Conservation (phyloP, 306 rosid genomes). For the Cucurbita maxima region DNA sequence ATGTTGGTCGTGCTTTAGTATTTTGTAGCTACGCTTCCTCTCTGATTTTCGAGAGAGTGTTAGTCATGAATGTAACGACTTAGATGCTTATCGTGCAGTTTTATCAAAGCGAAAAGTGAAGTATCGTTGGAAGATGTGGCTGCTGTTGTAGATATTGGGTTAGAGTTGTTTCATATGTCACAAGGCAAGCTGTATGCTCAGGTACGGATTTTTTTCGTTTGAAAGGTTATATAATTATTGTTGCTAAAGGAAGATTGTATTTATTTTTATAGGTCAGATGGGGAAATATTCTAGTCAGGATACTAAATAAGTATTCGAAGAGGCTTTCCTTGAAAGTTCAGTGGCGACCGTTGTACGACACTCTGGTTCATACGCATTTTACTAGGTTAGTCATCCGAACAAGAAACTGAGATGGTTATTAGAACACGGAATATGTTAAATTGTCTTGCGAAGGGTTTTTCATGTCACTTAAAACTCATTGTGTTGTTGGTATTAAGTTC, state of each 20-base stretch:
- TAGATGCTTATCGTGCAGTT: constrained; percentile 33
- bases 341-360: constrained; percentile 86
- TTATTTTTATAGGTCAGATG: constrained; percentile 82
- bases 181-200: constrained; percentile 78
- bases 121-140: constrained; percentile 65
- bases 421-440: background rate
- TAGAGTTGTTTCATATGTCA: constrained; percentile 56
- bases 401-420: background rate
- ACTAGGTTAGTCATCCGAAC: constrained; percentile 42
- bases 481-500: background rate
- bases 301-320: constrained; percentile 75
- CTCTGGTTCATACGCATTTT: constrained; percentile 73
- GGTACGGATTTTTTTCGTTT: constrained; percentile 34
- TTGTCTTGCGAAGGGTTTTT: background rate
- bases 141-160: constrained; percentile 46
- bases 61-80: background rate
- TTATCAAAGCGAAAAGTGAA: constrained; percentile 87
- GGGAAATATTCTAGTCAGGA: constrained; percentile 78
- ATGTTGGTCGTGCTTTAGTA: background rate
- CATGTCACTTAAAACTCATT: background rate
- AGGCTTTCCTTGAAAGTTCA: constrained; percentile 49
- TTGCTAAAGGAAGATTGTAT: constrained; percentile 11
- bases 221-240: constrained; percentile 16
- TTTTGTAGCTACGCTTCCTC: background rate
- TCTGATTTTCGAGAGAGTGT: background rate